Base-by-base conservation (phyloP, 805 yeast species). In the Cephaloascus albidus region DNA sequence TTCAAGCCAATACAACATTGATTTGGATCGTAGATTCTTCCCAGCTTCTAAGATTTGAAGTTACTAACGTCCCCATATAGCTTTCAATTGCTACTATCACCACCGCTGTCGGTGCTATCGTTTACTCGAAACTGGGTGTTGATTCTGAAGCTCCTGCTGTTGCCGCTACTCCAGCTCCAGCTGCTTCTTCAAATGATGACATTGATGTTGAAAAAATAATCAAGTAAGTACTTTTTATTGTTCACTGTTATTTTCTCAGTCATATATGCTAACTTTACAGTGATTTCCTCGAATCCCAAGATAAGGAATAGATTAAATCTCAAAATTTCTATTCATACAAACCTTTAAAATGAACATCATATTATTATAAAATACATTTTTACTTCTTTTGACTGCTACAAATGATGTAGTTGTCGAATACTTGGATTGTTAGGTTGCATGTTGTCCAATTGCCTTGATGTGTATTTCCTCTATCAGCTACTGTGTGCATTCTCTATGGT, bases 111-210 rank as follows among this genome's bases (percentile, higher is more conserved):
- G 28, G 28, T 23, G 10, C 30, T 23, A 20, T 15, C 35, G 18
- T 35, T 12, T 20, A 27, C 10, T 33, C 30, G 26, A 26, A n/a
- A 15, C 12, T 33, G 12, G 18, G 28, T 23, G 10, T 23, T 16
- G 15, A 18, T 10, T 31, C 33, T 8, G 23, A 20, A 18, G 20
- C 17, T 20, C 35, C 37, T 17, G 17, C 32, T 3, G 43, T 39
- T 2, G 33, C 43, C 14, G 28, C 23, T n/a, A 18, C 34, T 19
- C 31, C 47, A n/a, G 36, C 36, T n/a, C 16, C 43, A 18, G 44
- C 32, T 20, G 33, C 39, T 17, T 4, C 30, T 12, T 15, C 20
- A 15, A 18, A 35, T 16, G 38, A 36, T 4, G 37, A 38, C 16
- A 23, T 43, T 18, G 37, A 36, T 20, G 41, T 39, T 33, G 33